Percentiles rank a stretch among this genome's conserved stretches.
Evolutionary conservation across 2,329 filamentous ascomycete species (phyloP).

Genomic region (Beauveria rudraprayagi): DNA sequence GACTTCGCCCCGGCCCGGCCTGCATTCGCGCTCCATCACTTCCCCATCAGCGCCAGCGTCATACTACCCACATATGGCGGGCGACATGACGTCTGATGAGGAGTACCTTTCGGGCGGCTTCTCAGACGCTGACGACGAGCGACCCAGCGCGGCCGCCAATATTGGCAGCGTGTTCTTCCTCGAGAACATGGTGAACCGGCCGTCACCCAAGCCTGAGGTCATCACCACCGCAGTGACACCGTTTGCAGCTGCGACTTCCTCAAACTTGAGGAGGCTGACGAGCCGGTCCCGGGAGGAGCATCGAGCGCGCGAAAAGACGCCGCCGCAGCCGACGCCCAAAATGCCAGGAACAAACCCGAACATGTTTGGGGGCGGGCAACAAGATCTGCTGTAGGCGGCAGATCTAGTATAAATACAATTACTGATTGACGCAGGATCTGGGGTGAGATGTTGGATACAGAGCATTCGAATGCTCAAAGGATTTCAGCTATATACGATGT

Average conservation of each 20-base stretch:
- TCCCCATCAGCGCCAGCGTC: constrained; percentile 59
- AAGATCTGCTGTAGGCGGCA: constrained; percentile 25
- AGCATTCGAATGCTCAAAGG: not conserved
- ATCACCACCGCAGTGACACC: not conserved
- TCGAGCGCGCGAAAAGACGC: constrained; percentile 24
- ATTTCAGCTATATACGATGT: not conserved
- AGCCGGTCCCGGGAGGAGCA: constrained; percentile 27
- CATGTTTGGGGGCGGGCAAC: constrained; percentile 26
- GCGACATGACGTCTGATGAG: constrained; percentile 66
- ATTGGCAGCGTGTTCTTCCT: constrained; percentile 45
- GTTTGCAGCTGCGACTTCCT: not conserved
- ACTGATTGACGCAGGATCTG: not conserved
- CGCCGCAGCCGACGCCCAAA: constrained; percentile 34
- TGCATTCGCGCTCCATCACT: constrained; percentile 78
- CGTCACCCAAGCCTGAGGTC: constrained; percentile 32
- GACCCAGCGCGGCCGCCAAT: constrained; percentile 27
- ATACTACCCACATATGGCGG: constrained; percentile 44
- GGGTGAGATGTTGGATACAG: not conserved
- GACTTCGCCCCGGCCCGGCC: constrained; percentile 48
- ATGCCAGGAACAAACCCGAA: constrained; percentile 23
- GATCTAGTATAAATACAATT: not conserved
- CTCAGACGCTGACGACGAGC: constrained; percentile 66
- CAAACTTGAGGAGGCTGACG: constrained; percentile 21
- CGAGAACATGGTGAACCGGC: constrained; percentile 52
- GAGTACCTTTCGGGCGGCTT: constrained; percentile 66